Conservation (phyloP, 345 rosid genomes). For the Gynandropsis gynandra region DNA sequence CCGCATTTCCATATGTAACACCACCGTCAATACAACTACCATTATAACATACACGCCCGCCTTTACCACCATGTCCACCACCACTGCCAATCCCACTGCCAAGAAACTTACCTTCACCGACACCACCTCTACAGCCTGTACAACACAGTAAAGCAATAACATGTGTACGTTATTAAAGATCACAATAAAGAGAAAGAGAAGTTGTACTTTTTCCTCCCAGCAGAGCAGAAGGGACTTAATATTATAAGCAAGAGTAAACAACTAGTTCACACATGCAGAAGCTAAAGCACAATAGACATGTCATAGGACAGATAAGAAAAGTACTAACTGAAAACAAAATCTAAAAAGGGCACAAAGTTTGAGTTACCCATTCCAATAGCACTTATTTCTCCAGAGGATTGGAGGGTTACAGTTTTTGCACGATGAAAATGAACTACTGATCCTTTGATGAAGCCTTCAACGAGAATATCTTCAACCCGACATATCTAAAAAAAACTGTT, state of each 20-base stretch:
- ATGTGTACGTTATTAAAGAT: slow-evolving; percentile 17
- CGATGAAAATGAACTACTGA: slow-evolving; percentile 97
- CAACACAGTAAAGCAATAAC: slow-evolving; percentile 18
- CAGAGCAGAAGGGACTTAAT: slow-evolving; percentile 19
- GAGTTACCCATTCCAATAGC: slow-evolving; percentile 84
- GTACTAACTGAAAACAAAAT: slow-evolving; percentile 19
- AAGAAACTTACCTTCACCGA: slow-evolving; percentile 65
- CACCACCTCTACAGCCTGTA: slow-evolving; percentile 92
- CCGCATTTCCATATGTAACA: slow-evolving; percentile 68
- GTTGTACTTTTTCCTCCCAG: slow-evolving; percentile 19
- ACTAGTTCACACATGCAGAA: slow-evolving; percentile 5
- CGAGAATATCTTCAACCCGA: slow-evolving; percentile 89
- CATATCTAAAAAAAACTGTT: slow-evolving; percentile 55
- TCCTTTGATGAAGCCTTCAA: slow-evolving; percentile 84
- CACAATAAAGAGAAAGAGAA: slow-evolving; percentile 10
- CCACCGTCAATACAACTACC: slow-evolving; percentile 65
- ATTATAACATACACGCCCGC: slow-evolving; percentile 74
- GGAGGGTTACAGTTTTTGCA: slow-evolving; percentile 72
- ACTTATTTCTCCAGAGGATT: slow-evolving; percentile 72
- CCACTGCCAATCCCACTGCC: slow-evolving; percentile 83
- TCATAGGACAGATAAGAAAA: slow-evolving; percentile 14
- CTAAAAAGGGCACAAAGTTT: slow-evolving; percentile 15
- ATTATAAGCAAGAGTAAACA: slow-evolving; percentile 15
- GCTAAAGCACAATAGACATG: slow-evolving; percentile 18
- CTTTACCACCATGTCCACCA: slow-evolving; percentile 97